Percentiles rank a stretch among this genome's conserved stretches.
phyloP scores from a whole-genome alignment of 2,329 filamentous ascomycete species.

The Nemania abortiva region DNA sequence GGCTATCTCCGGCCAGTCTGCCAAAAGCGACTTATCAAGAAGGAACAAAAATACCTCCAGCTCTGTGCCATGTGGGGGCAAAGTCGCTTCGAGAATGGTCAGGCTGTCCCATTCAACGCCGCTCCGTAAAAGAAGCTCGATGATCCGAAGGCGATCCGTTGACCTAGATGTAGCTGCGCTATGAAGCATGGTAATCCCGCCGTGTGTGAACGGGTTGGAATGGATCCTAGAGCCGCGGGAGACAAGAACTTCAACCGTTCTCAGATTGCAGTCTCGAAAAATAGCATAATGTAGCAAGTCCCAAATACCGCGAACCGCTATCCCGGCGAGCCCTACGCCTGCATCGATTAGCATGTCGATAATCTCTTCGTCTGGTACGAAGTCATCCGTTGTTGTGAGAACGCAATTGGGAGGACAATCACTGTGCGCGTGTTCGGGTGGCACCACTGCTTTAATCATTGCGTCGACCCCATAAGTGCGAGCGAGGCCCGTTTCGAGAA shows the following conservation, averaged over 20 bases:
- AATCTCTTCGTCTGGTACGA: slow-evolving; percentile 6
- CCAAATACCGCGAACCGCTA: background rate
- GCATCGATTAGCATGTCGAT: background rate
- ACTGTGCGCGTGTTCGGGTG: background rate
- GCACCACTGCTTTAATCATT: background rate
- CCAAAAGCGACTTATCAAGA: background rate
- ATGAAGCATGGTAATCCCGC: background rate
- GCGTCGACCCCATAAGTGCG: background rate
- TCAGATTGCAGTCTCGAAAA: background rate
- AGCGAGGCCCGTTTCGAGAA: background rate
- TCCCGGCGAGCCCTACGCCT: background rate
- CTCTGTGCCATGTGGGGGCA: background rate
- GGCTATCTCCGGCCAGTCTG: background rate
- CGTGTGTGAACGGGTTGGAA: background rate
- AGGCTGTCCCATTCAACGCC: background rate
- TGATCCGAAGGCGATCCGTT: background rate
- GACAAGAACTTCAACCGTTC: background rate
- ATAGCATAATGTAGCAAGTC: slow-evolving; percentile 8
- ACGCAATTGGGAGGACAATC: background rate
- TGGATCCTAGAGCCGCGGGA: background rate
- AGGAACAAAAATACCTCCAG: background rate
- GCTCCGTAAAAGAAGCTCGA: background rate
- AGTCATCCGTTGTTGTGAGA: background rate
- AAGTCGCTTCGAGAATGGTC: background rate
- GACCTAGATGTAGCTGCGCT: background rate